Base-by-base conservation (phyloP, 768 basidiomycete genomes). In the Glaciozyma antarctica region DNA sequence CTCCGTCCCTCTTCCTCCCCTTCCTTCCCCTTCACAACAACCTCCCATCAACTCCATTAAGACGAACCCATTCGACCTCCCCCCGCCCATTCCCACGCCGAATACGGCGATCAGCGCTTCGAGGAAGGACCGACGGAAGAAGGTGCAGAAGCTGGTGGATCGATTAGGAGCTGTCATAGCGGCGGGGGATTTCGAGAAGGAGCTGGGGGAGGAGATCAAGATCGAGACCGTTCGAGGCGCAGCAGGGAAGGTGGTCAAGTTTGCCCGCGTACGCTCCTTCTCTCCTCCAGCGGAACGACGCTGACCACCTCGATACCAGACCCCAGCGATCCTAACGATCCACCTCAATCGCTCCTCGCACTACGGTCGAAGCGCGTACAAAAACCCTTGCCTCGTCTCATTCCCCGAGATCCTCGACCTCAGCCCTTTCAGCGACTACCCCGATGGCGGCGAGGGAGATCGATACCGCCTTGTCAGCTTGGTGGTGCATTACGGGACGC, bases 401-500 rank as follows among this genome's bases (percentile, higher is more conserved):
- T 97, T 93, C 76, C 88, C 92, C 10, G 87, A 93, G 77, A 77
- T 87, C 52, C 84, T 99, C 66, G 90, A 98, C 77, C 80, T 98
- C 22, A 88, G 90, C 2, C 87, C 88, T 0, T 95, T 85, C 77
- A 89, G 85, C 30, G 92, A 90, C 58, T 86, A 86, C 3, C 87
- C 88, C 30, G 82, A 15, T 81, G 72, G 83, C 93, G 17, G 86
- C 85, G 12, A 58, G 41, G 79, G 84, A 53, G 86, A 84, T n/a
- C 79, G 93, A 44, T 98, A 98, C 76, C 84, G 91, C 54, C 82
- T 98, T 44, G 77, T 85, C 3, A 85, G 89, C 15, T 85, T 88
- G 38, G 91, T 98, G 21, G 90, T 90, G 71, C 94, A 98, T 76
- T 94, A 86, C 74, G 94, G 94, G 58, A 84, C 86, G 61, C 92